A percentile compares a stretch with the other conserved stretches of the same genome.
Conservation (phyloP, 371 early-diverging fungal genomes). For the Parasitella parasitica region DNA sequence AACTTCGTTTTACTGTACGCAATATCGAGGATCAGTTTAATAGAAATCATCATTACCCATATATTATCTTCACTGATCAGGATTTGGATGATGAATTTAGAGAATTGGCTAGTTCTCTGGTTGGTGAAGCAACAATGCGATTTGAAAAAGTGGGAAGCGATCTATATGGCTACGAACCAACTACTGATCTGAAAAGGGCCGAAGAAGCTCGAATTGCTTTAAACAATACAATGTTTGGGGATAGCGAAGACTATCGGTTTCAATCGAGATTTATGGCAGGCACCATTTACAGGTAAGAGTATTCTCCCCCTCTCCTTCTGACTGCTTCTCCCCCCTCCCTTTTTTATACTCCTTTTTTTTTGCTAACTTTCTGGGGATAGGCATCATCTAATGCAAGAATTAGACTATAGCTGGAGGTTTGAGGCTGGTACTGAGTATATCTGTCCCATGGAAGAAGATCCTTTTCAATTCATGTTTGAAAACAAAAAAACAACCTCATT, state of each 20-base stretch:
- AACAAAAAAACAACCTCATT: constrained; percentile 49
- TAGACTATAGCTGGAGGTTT: constrained; percentile 49
- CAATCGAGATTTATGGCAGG: constrained; percentile 47
- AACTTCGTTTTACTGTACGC: constrained; percentile 36
- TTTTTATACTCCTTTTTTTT: neutral
- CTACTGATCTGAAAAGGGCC: constrained; percentile 29
- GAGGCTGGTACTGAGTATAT: constrained; percentile 47
- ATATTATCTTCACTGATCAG: constrained; percentile 43
- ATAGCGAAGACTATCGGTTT: constrained; percentile 44
- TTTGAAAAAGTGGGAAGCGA: constrained; percentile 32
- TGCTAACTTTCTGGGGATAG: constrained; percentile 10
- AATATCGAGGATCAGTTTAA: constrained; percentile 42
- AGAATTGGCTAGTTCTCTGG: constrained; percentile 29
- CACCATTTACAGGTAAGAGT: constrained; percentile 38
- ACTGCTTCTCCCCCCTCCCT: neutral
- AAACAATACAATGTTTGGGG: constrained; percentile 40
- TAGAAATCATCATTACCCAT: constrained; percentile 35
- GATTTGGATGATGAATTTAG: constrained; percentile 35
- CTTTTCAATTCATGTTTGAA: constrained; percentile 39
- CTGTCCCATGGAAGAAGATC: constrained; percentile 43
- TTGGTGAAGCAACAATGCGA: constrained; percentile 7
- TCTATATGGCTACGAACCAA: constrained; percentile 32
- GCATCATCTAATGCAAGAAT: constrained; percentile 36
- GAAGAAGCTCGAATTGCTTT: constrained; percentile 26
- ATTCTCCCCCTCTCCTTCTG: neutral